These are phyloP conservation scores for Coelastrella sp. DNA, from an alignment of 139 green algal species.

Conservation along the genomic window DNA sequence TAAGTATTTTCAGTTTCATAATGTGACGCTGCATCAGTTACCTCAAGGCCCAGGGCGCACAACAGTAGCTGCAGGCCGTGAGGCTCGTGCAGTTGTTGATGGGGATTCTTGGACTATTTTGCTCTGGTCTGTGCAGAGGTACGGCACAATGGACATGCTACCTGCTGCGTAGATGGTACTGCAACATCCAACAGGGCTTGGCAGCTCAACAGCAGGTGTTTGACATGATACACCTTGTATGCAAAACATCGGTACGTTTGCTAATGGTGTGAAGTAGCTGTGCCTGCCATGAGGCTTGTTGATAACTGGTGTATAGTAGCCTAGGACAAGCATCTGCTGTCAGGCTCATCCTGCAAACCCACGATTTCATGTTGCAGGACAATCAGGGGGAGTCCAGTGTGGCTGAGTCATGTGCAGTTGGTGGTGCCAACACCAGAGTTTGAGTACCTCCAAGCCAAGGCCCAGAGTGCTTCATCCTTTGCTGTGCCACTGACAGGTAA, in stretches of 20 bases:
- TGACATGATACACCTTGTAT: no score
- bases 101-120: constrained; percentile 27
- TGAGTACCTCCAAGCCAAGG: neutral
- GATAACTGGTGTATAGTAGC: no score
- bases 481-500: neutral
- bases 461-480: neutral
- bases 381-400: no score
- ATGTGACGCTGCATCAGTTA: constrained; percentile 1
- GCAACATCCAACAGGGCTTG: no score
- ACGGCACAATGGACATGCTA: neutral
- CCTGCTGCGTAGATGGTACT: neutral
- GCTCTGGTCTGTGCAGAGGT: constrained; percentile 29
- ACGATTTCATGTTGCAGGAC: no score
- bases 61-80: neutral
- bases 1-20: constrained; percentile 9
- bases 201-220: no score
- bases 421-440: constrained; percentile 32
- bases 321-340: no score
- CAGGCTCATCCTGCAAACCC: no score
- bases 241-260: no score
- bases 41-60: neutral
- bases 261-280: neutral
- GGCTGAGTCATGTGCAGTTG: neutral
- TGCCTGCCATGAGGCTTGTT: no score
- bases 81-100: neutral